Evolutionary conservation across 805 yeast genomes (phyloP), one percentile per base, ranked within the genome.

Genomic region (Saccharomycopsis sp.): DNA sequence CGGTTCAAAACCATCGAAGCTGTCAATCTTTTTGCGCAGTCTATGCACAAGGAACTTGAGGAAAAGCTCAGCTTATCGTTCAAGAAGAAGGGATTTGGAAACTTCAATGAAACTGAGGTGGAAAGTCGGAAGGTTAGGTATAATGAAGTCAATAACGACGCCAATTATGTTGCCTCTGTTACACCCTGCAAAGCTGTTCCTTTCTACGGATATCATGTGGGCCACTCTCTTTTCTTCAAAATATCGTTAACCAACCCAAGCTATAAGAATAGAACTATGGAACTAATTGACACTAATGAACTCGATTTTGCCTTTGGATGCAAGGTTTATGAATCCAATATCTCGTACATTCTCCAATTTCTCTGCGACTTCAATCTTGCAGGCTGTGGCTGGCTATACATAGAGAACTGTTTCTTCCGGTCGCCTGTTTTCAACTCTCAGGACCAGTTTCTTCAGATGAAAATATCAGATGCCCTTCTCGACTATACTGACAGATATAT

Each of bases 171-270:
- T 48, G 84, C 90, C 0, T 78, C 80, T 56, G 77, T 87, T 0
- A 75, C 83, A 0, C 60, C 89, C 0, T 87, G 95, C 55, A 82
- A 83, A 61, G 97, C 86, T 0, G 75, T 81, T 0, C 92, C 95
- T 0, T 85, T 91, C 53, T 94, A 94, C 68, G 98, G 98, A 0
- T 92, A 79, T 68, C 82, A 82, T 62, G 75, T 81, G 1, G 90
- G 90, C 0, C 79, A 82, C 72, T 64, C 74, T n/a, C 71, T 79
- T 1, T 87, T 81, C 65, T 79, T 87, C 64, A 91, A 90, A 68
- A 79, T 94, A 1, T 79, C 82, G 52, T 66, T 91, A 12, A 66
- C 85, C 9, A 82, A 84, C 60, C 94, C 96, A 0, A 67, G 79
- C 2, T 80, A 82, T 63, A 71, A 75, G 18, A 72, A 79, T 2